A percentile compares a stretch with the other conserved stretches of the same genome.
Conservation (phyloP, 306 rosid genomes). For the Medicago arabica region DNA sequence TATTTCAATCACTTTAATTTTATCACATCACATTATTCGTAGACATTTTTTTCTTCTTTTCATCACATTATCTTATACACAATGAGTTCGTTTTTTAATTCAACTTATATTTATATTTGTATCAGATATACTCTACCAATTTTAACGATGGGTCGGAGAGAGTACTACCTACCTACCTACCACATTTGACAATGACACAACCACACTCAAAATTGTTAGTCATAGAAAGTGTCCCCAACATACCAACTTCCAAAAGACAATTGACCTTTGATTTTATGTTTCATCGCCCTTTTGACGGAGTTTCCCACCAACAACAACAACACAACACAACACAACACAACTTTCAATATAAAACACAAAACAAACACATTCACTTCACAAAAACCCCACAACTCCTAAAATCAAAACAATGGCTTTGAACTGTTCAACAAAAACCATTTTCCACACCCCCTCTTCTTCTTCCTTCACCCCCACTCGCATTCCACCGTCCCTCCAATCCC, state of each 20-base stretch:
- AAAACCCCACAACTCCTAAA: not conserved
- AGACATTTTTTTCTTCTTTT: no score
- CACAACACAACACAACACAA: constrained; percentile 13
- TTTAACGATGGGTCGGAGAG: no score
- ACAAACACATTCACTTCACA: not conserved
- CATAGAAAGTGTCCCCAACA: not conserved
- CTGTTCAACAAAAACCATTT: constrained; percentile 52
- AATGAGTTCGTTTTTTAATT: no score
- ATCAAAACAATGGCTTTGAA: constrained; percentile 63
- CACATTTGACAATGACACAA: no score
- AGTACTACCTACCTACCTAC: no score
- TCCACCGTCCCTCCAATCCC: constrained; percentile 34
- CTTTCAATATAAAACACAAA: not conserved
- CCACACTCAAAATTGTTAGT: not conserved
- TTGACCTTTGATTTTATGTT: constrained; percentile 34
- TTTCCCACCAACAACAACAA: constrained; percentile 54
- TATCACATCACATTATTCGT: no score
- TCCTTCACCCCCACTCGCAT: constrained; percentile 48
- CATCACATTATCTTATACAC: no score
- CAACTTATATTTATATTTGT: no score
- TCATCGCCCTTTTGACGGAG: constrained; percentile 80
- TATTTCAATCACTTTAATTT: no score
- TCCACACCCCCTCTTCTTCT: constrained; percentile 47
- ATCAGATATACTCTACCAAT: no score
- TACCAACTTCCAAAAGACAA: not conserved